A percentile compares a stretch with the other conserved stretches of the same genome.
Evolutionary conservation across 1,284 basidiomycete species (phyloP).

Genomic region (Sanguinoderma infundibulare): DNA sequence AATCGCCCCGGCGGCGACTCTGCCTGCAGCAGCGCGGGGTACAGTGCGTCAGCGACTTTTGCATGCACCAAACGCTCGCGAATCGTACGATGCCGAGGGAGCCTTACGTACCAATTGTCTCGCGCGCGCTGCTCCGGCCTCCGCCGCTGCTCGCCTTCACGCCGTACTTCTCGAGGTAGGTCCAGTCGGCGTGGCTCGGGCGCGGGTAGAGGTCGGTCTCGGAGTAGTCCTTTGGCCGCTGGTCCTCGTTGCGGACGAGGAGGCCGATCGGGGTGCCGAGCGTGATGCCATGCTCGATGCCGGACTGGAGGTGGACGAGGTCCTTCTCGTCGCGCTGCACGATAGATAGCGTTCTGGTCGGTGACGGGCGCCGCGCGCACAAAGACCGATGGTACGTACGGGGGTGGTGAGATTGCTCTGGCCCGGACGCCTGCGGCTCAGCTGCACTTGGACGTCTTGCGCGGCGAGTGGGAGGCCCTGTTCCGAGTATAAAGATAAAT

Average conservation of each 20-base stretch:
- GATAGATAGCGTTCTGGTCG: not conserved
- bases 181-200: conserved; percentile 98
- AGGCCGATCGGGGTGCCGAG: conserved; percentile 97
- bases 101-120: conserved; percentile 86
- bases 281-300: conserved; percentile 92
- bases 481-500: not conserved
- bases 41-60: not conserved
- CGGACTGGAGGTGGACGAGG: conserved; percentile 92
- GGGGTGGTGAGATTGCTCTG: conserved; percentile 98
- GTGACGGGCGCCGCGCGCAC: not conserved
- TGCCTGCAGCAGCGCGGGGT: no score
- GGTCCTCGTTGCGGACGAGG: conserved; percentile 97
- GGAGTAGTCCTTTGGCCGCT: conserved; percentile 97
- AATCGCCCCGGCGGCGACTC: conserved; percentile 97
- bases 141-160: conserved; percentile 97
- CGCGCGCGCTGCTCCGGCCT: conserved; percentile 92
- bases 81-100: conserved; percentile 3
- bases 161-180: conserved; percentile 98
- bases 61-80: not conserved
- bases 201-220: conserved; percentile 98
- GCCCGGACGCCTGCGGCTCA: conserved; percentile 91
- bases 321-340: conserved; percentile 95
- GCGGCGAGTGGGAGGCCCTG: conserved; percentile 86
- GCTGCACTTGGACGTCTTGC: conserved; percentile 90
- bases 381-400: conserved; percentile 47